Base-by-base conservation (phyloP, 768 basidiomycete species). In the Nevesoporus exiguus region DNA sequence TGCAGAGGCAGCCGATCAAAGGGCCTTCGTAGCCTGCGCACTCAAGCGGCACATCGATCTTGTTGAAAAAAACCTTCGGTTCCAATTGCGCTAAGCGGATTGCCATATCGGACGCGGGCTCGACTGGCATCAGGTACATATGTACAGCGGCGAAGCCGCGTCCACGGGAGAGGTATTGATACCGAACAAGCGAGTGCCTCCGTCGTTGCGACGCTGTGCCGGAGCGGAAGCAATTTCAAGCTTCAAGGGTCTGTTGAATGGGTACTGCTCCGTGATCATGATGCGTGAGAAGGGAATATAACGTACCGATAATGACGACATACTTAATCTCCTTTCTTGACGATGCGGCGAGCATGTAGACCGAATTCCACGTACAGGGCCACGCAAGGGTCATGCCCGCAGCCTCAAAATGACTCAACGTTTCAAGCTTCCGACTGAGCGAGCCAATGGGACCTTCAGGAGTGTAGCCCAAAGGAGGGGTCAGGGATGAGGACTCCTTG, bases 341-440 rank as follows among this genome's bases (percentile, higher is more conserved):
- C 63, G 9, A 64, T n/a, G n/a, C 55, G 19, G 70, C 69, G 14
- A 73, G 71, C 15, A 60, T 71, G 10, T 73, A 56, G 13, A 71
- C 68, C 1, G 70, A 71, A 59, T 73, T 73, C 71, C 71, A 71
- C 7, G 71, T 71, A 48, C 70, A 71, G 24, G 72, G 60, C 70
- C 71, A 72, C 0, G 62, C 62, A 7, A 71, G 70, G 0, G 69
- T 67, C 62, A 71, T 70, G 41, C 70, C 73, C 14, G 62, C 70
- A 6, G 70, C 71, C 34, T 61, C 46, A 27, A 13, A 10, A 21
- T 71, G 71, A 27, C 51, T 60, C 29, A 71, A 36, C 1, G 49
- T 56, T 48, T 58, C 25, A 7, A 71, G 70, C 43, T 73, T 71
- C 46, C 62, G 70, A 48, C 70, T 71, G 15, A 71, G 55, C 7